Evolutionary conservation across 164 flowering plant genomes (phyloP), one percentile per base, ranked within the genome.

Genomic region (Aristolochia contorta): DNA sequence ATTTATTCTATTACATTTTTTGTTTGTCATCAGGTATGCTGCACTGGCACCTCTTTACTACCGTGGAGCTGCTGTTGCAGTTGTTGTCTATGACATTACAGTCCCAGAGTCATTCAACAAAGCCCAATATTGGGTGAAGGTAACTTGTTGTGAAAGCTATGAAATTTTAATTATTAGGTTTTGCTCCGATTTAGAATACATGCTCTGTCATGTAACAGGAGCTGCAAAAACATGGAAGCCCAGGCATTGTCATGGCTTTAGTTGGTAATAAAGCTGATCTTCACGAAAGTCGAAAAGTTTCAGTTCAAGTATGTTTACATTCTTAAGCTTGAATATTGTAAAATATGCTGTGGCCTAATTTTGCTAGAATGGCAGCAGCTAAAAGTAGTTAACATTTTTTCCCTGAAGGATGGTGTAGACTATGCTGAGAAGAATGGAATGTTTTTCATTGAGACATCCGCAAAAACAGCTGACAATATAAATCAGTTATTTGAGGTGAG

Each of bases 201-300:
- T 22, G 27, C 30, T 16, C 54, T 20, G 3, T 22, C 43, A 37
- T 37, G 43, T 37, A 61, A 66, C 78, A 94, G 99, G 97, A 91
- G 72, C 74, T 94, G 45, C 99, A 89, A 72, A 91, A 91, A 61
- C 97, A 91, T 77, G 99, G 99, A 49, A 87, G 85, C 69, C 90
- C 97, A 55, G 96, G 84, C 65, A 91, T 94, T 47, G 83, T 94
- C 59, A 76, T 94, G 93, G 97, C 99, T 65, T 79, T 94, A 65
- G 99, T 94, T 66, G 99, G 99, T 61, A 94, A 94, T 75, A 94
- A 94, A 69, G 99, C 97, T 47, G 99, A 94, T 77, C 97, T 94
- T 73, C 86, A 79, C 23, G 96, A 91, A 66, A 87, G 74, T 3
- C 83, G 97, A 30, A 78, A 89, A 78, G 95, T 94, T 20, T 58